Evolutionary conservation across 768 basidiomycete species (phyloP), one percentile per base, ranked within the genome.

Genomic region (Mycena indigotica): DNA sequence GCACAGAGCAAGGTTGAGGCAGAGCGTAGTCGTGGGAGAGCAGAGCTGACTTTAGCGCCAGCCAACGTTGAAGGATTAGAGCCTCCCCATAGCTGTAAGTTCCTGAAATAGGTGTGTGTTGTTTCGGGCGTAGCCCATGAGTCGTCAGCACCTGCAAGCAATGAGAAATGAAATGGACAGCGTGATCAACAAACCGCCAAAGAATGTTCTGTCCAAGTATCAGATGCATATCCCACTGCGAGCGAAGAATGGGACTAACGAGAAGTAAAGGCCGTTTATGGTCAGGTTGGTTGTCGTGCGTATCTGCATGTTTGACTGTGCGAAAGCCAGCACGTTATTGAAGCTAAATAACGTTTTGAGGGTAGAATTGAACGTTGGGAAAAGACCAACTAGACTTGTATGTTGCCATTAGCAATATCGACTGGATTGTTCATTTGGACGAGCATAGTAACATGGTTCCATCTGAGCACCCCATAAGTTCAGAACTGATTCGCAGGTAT

Each of bases 351-450:
- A 28, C n/a, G 35, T 41, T 24, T 45, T 32, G 19, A 17, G 25
- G 54, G 32, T 23, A 24, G 48, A 50, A 19, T n/a, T 24, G 55
- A 21, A 52, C 21, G 19, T 5, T 50, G 51, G 25, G 13, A 12
- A 30, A 28, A 28, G 15, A 76, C 90, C 61, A 56, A 90, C 89
- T 84, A 91, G 16, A 91, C 70, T 55, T 79, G 70, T 23, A 93
- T 72, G 59, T 88, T 78, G 23, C 92, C 93, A 68, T 94, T 93
- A n/a, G 88, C 86, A 17, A 77, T 72, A 53, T 81, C 75, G 8
- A 80, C 75, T 1, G 88, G 88, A 49, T 84, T 76, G 68, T 95
- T 96, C 56, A 94, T 70, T 53, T 86, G 84, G n/a, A 93, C 87
- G 13, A 92, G 75, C 46, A 48, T 12, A 12, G 88, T 81, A 29